A percentile compares a stretch with the other conserved stretches of the same genome.
Evolutionary conservation across 495 filamentous ascomycete species (phyloP).

Genomic region (Neurospora sp.): DNA sequence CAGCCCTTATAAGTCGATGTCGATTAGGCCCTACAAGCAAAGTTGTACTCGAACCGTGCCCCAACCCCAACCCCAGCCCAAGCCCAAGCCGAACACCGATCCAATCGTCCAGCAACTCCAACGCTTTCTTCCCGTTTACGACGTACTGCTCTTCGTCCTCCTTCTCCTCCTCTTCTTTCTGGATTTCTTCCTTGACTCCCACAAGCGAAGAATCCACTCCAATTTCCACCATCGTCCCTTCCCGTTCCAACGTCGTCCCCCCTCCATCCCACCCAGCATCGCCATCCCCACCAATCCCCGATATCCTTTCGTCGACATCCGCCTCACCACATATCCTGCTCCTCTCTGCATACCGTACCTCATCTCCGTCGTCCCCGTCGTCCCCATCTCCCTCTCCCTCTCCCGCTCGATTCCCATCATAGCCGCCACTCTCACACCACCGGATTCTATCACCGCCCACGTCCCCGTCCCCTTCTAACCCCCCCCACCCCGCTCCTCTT

Average conservation of each 20-base stretch:
- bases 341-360: background rate
- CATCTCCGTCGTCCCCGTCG: background rate
- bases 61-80: background rate
- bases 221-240: background rate
- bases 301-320: background rate
- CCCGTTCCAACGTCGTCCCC: background rate
- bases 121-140: background rate
- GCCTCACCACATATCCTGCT: background rate
- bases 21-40: background rate
- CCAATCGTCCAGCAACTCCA: background rate
- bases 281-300: background rate
- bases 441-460: too few relatives aligned
- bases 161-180: background rate
- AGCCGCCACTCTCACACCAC: background rate
- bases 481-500: background rate
- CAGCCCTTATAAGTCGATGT: background rate
- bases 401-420: background rate
- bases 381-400: background rate
- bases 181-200: background rate
- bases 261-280: background rate
- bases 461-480: background rate
- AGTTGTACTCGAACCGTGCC: background rate
- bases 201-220: background rate
- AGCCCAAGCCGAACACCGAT: background rate
- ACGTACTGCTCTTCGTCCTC: background rate